Evolutionary conservation across 2,329 filamentous ascomycete genomes (phyloP).

Genomic region (Mollisiaceae sp.): DNA sequence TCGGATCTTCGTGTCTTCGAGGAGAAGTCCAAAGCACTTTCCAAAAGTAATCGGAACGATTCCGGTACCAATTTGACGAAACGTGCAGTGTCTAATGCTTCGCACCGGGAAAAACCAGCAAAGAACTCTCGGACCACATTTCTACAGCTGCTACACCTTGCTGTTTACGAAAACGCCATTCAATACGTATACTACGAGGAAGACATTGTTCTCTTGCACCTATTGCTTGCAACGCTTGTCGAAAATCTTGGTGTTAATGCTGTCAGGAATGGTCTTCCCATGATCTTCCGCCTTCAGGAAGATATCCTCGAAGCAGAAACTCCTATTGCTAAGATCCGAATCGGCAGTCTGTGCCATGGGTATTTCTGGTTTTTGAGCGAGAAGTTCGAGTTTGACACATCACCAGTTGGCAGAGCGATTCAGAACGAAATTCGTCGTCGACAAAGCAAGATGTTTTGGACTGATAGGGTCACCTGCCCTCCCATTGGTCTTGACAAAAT

Average conservation of each 20-base stretch:
- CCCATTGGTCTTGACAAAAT: conserved; percentile 68
- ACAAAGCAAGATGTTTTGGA: conserved; percentile 77
- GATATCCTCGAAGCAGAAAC: conserved; percentile 73
- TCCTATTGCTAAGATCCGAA: conserved; percentile 73
- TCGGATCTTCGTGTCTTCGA: conserved; percentile 67
- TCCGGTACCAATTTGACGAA: conserved; percentile 44
- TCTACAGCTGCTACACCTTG: conserved; percentile 80
- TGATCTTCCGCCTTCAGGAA: conserved; percentile 88
- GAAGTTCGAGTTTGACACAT: conserved; percentile 76
- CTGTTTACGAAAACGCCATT: conserved; percentile 86
- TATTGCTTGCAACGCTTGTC: conserved; percentile 76
- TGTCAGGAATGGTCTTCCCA: conserved; percentile 77
- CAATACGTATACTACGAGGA: conserved; percentile 74
- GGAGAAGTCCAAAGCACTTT: conserved; percentile 53
- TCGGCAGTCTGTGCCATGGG: conserved; percentile 85
- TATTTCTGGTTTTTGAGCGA: conserved; percentile 85
- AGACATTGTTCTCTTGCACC: conserved; percentile 78
- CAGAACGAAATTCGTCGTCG: conserved; percentile 78
- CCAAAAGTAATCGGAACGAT: conserved; percentile 41
- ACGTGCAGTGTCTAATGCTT: conserved; percentile 72
- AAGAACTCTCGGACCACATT: conserved; percentile 56
- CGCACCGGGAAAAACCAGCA: conserved; percentile 46
- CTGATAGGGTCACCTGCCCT: conserved; percentile 74
- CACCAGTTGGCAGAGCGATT: conserved; percentile 71
- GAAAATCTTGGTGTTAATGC: conserved; percentile 83